A percentile compares a stretch with the other conserved stretches of the same genome.
Conservation (phyloP, 192 early-diverging fungal genomes). For the Dissophora globulifera region DNA sequence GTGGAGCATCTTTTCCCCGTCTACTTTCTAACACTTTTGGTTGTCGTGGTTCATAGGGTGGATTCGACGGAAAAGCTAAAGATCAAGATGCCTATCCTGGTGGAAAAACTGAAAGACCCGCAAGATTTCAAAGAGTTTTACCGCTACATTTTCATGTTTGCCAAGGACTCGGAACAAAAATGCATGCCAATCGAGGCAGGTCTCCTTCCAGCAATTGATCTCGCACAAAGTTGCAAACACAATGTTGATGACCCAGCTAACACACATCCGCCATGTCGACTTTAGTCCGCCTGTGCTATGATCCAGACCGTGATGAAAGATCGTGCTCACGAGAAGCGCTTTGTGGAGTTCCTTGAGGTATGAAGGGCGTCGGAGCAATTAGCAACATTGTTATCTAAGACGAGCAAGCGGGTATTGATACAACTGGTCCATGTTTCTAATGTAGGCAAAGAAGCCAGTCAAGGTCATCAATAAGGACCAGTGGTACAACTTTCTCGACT, state of each 20-base stretch:
- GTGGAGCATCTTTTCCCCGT: too few relatives aligned
- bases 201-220: background rate
- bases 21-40: background rate
- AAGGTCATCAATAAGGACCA: slow-evolving; percentile 75
- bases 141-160: slow-evolving; percentile 69
- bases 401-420: too few relatives aligned
- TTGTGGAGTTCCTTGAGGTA: slow-evolving; percentile 64
- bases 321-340: slow-evolving; percentile 57
- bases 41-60: slow-evolving; percentile 40
- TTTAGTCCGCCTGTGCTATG: slow-evolving; percentile 62
- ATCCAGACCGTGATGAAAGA: slow-evolving; percentile 61
- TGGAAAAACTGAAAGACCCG: slow-evolving; percentile 45
- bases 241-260: too few relatives aligned
- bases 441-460: slow-evolving; percentile 57
- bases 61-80: slow-evolving; percentile 54
- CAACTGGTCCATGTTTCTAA: background rate
- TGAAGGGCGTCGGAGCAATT: too few relatives aligned
- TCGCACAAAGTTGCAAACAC: background rate
- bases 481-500: slow-evolving; percentile 74
- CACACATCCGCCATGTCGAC: background rate
- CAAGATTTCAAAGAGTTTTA: slow-evolving; percentile 69
- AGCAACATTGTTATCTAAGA: too few relatives aligned
- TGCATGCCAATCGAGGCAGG: slow-evolving; percentile 67
- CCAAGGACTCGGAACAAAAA: slow-evolving; percentile 70
- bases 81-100: slow-evolving; percentile 41